A percentile compares a stretch with the other conserved stretches of the same genome.
These are phyloP conservation scores for Mycosphaerella arachidis DNA, from an alignment of 2,329 filamentous ascomycete genomes.

Conservation along the genomic window DNA sequence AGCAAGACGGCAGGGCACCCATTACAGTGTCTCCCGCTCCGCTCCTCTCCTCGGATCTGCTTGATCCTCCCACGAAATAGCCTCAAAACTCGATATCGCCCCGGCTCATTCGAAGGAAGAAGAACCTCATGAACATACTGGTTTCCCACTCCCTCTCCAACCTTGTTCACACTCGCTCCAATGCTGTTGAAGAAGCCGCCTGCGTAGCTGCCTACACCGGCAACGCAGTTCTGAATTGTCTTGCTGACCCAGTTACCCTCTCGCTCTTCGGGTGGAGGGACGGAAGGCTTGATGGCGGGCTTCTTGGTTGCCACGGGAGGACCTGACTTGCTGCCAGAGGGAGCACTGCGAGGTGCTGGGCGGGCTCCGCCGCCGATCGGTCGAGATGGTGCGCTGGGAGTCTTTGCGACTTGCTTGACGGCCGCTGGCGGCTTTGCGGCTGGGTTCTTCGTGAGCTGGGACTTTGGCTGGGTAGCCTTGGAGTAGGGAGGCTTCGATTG, in stretches of 20 bases:
- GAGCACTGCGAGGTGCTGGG: conserved; percentile 4
- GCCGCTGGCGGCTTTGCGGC: conserved; percentile 3
- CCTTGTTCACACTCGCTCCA: conserved; percentile 45
- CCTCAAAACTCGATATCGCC: neutral
- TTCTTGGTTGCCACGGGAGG: neutral
- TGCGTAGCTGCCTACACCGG: conserved; percentile 42
- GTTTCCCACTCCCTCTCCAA: conserved; percentile 42
- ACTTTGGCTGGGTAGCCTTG: neutral
- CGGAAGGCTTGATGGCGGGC: neutral
- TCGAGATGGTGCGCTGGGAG: neutral
- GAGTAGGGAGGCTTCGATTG: neutral
- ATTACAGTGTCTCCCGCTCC: neutral
- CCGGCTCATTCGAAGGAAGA: neutral
- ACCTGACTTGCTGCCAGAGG: conserved; percentile 2
- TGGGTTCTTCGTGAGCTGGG: conserved; percentile 5
- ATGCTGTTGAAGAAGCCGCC: conserved; percentile 41
- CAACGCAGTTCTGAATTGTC: conserved; percentile 40
- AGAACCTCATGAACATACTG: conserved; percentile 28
- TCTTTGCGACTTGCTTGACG: neutral
- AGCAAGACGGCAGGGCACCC: neutral
- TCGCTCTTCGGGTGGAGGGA: conserved; percentile 10
- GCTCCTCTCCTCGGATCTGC: neutral
- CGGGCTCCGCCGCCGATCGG: conserved; percentile 5
- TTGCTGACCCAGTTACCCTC: conserved; percentile 45
- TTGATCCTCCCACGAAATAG: neutral